Conservation (phyloP, 2,329 filamentous ascomycete species). For the Bertia moriformis region DNA sequence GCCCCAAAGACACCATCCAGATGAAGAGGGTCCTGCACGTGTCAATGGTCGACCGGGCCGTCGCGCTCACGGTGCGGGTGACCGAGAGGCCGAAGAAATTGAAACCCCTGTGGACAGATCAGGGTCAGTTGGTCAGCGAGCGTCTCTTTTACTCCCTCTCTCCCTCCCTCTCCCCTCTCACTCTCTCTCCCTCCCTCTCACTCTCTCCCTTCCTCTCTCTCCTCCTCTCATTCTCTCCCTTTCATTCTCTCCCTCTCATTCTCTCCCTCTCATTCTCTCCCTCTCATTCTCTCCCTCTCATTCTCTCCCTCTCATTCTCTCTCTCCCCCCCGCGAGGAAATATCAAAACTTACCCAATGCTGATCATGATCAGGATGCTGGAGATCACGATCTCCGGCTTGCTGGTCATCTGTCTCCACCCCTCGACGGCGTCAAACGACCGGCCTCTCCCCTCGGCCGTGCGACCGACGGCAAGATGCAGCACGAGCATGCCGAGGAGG, state of each 20-base stretch:
- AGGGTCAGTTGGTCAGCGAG: slow-evolving; percentile 8
- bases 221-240: too few relatives aligned
- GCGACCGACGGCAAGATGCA: slow-evolving; percentile 64
- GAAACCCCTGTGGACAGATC: slow-evolving; percentile 53
- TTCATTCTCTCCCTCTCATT: too few relatives aligned
- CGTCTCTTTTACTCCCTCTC: too few relatives aligned
- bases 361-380: slow-evolving; percentile 87
- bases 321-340: too few relatives aligned
- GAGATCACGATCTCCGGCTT: slow-evolving; percentile 59
- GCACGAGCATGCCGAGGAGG: slow-evolving; percentile 59
- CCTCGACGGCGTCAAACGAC: slow-evolving; percentile 81
- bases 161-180: too few relatives aligned
- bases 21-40: slow-evolving; percentile 96
- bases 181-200: too few relatives aligned
- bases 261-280: too few relatives aligned
- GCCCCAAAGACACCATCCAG: slow-evolving; percentile 82
- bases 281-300: too few relatives aligned
- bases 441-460: slow-evolving; percentile 63
- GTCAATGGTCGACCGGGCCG: slow-evolving; percentile 87
- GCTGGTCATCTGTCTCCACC: slow-evolving; percentile 64
- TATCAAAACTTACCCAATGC: slow-evolving; percentile 63
- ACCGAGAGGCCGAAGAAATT: slow-evolving; percentile 97
- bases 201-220: too few relatives aligned
- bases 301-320: too few relatives aligned
- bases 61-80: slow-evolving; percentile 78